A percentile compares a stretch with the other conserved stretches of the same genome.
Evolutionary conservation across 352 stramenopile genomes (phyloP).

Genomic region (Globisporangium emineosum): DNA sequence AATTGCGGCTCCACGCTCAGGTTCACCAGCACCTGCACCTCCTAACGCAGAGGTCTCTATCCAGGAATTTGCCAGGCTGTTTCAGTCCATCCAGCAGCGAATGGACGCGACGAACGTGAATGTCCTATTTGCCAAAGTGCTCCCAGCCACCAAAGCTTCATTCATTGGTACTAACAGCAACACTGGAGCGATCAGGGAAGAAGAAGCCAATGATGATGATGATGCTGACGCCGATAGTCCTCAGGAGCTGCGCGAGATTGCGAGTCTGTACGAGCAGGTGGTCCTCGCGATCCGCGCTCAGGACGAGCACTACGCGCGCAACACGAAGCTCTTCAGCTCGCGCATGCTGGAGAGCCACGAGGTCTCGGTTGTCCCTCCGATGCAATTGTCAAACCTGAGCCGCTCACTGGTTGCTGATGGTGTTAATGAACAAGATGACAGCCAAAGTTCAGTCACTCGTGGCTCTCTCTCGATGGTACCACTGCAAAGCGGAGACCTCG

Average conservation of each 20-base stretch:
- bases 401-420: neutral
- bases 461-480: neutral
- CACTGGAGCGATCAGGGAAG: neutral
- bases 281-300: slow-evolving; percentile 40
- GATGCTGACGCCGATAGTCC: neutral
- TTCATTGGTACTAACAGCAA: neutral
- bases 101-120: slow-evolving; percentile 23
- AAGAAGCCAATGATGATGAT: neutral
- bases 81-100: slow-evolving; percentile 24
- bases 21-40: slow-evolving; percentile 4
- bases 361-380: slow-evolving; percentile 36
- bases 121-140: slow-evolving; percentile 23
- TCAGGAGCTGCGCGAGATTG: neutral
- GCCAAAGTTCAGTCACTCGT: neutral
- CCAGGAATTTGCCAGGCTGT: slow-evolving; percentile 27
- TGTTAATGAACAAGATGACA: neutral
- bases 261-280: slow-evolving; percentile 25
- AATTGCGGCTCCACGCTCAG: neutral
- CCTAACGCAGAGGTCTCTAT: slow-evolving; percentile 25
- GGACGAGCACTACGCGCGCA: slow-evolving; percentile 64
- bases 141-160: neutral
- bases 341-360: slow-evolving; percentile 65
- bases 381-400: neutral
- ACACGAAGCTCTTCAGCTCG: slow-evolving; percentile 62
- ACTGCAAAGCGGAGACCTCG: slow-evolving; percentile 26